phyloP scores from a whole-genome alignment of 352 stramenopile species.

The Pelagophyceae sp. region DNA sequence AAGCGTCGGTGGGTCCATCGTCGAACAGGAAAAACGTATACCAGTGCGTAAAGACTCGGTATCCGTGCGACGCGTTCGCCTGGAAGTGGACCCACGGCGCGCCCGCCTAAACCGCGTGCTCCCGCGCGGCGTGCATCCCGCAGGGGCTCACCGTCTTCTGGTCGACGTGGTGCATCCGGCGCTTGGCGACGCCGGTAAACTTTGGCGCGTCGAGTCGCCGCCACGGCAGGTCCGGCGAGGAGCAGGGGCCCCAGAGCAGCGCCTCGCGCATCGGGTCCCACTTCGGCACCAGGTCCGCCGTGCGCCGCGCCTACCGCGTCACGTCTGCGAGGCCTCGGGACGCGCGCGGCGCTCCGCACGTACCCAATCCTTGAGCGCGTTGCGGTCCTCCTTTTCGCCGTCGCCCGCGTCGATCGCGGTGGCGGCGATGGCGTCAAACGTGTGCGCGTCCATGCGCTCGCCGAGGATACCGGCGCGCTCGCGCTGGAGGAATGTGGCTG shows the following conservation, averaged over 20 bases:
- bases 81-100: slow-evolving; percentile 7
- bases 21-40: slow-evolving; percentile 29
- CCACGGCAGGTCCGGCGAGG: not conserved
- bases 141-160: not conserved
- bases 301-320: not conserved
- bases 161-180: not conserved
- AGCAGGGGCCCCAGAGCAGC: not conserved
- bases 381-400: too few relatives aligned
- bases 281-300: not conserved
- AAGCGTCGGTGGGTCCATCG: slow-evolving; percentile 18
- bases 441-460: not conserved
- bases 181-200: not conserved
- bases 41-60: slow-evolving; percentile 28
- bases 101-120: too few relatives aligned
- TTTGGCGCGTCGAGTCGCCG: not conserved
- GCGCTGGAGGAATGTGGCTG: not conserved
- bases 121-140: too few relatives aligned
- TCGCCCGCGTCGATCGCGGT: not conserved
- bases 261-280: not conserved
- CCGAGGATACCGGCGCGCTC: not conserved
- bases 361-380: too few relatives aligned
- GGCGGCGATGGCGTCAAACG: not conserved
- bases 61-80: not conserved
- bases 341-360: too few relatives aligned
- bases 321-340: too few relatives aligned